Conservation (phyloP, 805 yeast species). For the Ogataea haglerorum region DNA sequence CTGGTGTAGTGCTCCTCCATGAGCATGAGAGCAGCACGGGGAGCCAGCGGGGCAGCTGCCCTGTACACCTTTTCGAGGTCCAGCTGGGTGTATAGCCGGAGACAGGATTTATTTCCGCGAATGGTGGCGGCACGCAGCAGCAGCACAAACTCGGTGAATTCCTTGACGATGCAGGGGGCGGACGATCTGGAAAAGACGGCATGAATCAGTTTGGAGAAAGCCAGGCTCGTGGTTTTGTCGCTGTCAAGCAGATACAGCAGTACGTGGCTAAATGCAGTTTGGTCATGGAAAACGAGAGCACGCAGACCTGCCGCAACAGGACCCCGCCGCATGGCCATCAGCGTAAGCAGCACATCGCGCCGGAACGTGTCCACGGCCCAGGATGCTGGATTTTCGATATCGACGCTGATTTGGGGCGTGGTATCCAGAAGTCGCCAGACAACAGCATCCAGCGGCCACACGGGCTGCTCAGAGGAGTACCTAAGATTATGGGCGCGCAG, state of each 20-base stretch:
- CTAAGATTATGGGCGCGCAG: neutral
- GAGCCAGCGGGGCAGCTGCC: slow-evolving; percentile 34
- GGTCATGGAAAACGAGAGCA: slow-evolving; percentile 30
- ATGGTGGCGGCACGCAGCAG: slow-evolving; percentile 41
- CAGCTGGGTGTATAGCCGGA: slow-evolving; percentile 30
- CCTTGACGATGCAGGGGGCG: slow-evolving; percentile 10
- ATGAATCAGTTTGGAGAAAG: slow-evolving; percentile 20
- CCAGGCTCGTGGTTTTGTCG: slow-evolving; percentile 1
- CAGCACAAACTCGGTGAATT: slow-evolving; percentile 33
- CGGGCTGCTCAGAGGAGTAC: no score
- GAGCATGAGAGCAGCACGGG: slow-evolving; percentile 45
- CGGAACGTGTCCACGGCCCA: neutral
- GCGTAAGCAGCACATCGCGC: slow-evolving; percentile 14
- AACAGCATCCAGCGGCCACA: neutral
- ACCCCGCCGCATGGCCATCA: slow-evolving; percentile 26
- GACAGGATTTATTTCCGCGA: slow-evolving; percentile 27
- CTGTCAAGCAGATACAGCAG: neutral
- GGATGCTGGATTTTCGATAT: neutral
- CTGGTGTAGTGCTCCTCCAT: slow-evolving; percentile 41
- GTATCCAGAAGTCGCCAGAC: neutral
- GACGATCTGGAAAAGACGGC: neutral
- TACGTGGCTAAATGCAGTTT: slow-evolving; percentile 27
- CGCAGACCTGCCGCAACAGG: slow-evolving; percentile 17
- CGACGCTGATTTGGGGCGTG: neutral
- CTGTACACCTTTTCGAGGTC: slow-evolving; percentile 29